Evolutionary conservation across 148 eudicot species (phyloP).

Genomic region (Vaccinium corymbosum): DNA sequence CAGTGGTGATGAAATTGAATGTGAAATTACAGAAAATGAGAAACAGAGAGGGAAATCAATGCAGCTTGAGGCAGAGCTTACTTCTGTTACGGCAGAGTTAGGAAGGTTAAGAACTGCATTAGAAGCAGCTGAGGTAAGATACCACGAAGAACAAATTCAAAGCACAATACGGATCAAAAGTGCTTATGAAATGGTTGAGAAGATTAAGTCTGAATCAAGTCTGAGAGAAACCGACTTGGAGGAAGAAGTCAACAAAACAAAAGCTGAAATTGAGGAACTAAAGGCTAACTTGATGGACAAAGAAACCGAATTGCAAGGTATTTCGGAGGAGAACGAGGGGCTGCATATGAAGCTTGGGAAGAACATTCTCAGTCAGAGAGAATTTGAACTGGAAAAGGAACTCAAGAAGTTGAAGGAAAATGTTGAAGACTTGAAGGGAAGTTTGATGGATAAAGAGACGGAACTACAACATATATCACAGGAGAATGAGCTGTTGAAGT

Average conservation of each 20-base stretch:
- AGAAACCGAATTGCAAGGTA: constrained; percentile 73
- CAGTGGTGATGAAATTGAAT: constrained; percentile 10
- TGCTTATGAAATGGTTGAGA: constrained; percentile 40
- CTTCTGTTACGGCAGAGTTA: constrained; percentile 44
- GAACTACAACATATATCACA: constrained; percentile 40
- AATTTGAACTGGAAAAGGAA: constrained; percentile 44
- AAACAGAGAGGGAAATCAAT: constrained; percentile 13
- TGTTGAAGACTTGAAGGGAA: constrained; percentile 37
- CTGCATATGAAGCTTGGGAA: constrained; percentile 44
- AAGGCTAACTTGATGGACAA: constrained; percentile 77
- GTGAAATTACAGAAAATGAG: constrained; percentile 19
- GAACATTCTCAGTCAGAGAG: constrained; percentile 25
- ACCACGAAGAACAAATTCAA: constrained; percentile 48
- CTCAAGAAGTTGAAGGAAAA: constrained; percentile 34
- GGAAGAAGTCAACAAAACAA: constrained; percentile 45
- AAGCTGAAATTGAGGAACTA: constrained; percentile 56
- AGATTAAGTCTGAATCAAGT: constrained; percentile 35
- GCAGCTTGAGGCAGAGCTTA: constrained; percentile 42
- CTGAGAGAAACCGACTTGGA: constrained; percentile 59
- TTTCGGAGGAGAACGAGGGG: constrained; percentile 65
- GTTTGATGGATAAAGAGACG: constrained; percentile 55
- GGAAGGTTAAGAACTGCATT: constrained; percentile 41
- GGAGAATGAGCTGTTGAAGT: constrained; percentile 58
- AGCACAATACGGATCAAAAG: constrained; percentile 34
- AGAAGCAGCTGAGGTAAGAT: constrained; percentile 56